These are phyloP conservation scores for Eutrema japonicum DNA, from an alignment of 345 rosid species.

Conservation along the genomic window DNA sequence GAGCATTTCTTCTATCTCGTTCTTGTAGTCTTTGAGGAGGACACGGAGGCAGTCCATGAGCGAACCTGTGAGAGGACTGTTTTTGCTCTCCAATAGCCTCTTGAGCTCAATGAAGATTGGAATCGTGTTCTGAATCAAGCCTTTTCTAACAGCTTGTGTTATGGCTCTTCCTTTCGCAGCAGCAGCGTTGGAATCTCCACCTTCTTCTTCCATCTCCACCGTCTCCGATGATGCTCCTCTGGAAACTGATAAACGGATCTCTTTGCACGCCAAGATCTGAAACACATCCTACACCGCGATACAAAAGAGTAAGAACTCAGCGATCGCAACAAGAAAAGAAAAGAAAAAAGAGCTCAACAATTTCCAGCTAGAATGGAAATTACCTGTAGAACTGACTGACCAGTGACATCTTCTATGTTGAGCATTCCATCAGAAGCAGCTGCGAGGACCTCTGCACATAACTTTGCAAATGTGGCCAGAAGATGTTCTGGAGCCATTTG, in stretches of 20 bases:
- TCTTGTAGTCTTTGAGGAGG: conserved; percentile 92
- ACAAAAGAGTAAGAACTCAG: conserved; percentile 3
- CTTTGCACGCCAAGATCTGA: conserved; percentile 85
- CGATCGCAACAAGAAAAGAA: neutral
- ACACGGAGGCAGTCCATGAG: conserved; percentile 91
- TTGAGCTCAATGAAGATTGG: conserved; percentile 96
- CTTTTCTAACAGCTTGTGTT: conserved; percentile 86
- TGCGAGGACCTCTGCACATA: conserved; percentile 93
- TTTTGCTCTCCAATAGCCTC: conserved; percentile 84
- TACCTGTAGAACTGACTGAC: conserved; percentile 94
- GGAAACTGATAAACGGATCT: conserved; percentile 63
- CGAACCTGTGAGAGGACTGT: conserved; percentile 87
- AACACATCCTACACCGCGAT: conserved; percentile 73
- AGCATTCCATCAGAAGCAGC: conserved; percentile 94
- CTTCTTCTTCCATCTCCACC: conserved; percentile 54
- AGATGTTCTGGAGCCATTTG: conserved; percentile 99
- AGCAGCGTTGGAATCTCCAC: conserved; percentile 50
- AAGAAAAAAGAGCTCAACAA: neutral
- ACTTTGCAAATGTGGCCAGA: conserved; percentile 91
- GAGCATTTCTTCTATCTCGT: conserved; percentile 87
- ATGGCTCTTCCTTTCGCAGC: conserved; percentile 85
- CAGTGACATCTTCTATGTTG: conserved; percentile 65
- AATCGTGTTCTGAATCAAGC: conserved; percentile 89
- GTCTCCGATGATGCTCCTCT: conserved; percentile 63
- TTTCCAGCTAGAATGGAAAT: conserved; percentile 13